These are phyloP conservation scores for Neofusicoccum laricinum DNA, from an alignment of 2,329 filamentous ascomycete species.

Conservation along the genomic window DNA sequence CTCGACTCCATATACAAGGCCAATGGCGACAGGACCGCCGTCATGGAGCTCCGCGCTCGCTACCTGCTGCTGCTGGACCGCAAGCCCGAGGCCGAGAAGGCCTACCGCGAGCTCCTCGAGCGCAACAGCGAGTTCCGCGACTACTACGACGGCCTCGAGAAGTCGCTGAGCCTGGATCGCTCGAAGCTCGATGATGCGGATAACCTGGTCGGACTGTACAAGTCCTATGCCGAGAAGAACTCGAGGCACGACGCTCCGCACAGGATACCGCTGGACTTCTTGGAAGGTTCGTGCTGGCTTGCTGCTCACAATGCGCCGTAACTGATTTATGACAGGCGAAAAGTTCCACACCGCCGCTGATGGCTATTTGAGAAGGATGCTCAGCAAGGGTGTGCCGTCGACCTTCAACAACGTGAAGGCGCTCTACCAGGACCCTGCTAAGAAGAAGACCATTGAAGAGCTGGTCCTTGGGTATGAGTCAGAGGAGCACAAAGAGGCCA, in stretches of 20 bases:
- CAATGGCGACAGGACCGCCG: constrained; percentile 77
- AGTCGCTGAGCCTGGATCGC: constrained; percentile 62
- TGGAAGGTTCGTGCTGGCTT: constrained; percentile 56
- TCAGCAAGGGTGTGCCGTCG: constrained; percentile 90
- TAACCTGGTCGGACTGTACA: constrained; percentile 72
- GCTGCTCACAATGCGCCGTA: not conserved
- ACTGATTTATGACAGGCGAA: constrained; percentile 54
- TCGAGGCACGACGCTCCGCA: constrained; percentile 81
- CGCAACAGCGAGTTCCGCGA: constrained; percentile 83
- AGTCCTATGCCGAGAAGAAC: constrained; percentile 76
- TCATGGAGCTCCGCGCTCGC: constrained; percentile 80
- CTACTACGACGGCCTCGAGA: constrained; percentile 79
- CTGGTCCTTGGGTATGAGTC: constrained; percentile 77
- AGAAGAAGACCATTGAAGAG: constrained; percentile 72
- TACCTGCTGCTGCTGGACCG: constrained; percentile 76
- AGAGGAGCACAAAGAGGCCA: constrained; percentile 46
- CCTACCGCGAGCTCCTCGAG: constrained; percentile 77
- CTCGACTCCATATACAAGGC: constrained; percentile 73
- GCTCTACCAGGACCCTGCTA: constrained; percentile 74
- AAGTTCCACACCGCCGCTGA: constrained; percentile 77
- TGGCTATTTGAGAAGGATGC: constrained; percentile 76
- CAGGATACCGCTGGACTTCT: constrained; percentile 84
- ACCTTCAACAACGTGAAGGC: constrained; percentile 97
- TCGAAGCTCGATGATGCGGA: constrained; percentile 64
- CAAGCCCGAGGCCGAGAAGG: constrained; percentile 76